These are phyloP conservation scores for Exophiala lecanii-corni DNA, from an alignment of 2,329 filamentous ascomycete genomes.

Conservation along the genomic window DNA sequence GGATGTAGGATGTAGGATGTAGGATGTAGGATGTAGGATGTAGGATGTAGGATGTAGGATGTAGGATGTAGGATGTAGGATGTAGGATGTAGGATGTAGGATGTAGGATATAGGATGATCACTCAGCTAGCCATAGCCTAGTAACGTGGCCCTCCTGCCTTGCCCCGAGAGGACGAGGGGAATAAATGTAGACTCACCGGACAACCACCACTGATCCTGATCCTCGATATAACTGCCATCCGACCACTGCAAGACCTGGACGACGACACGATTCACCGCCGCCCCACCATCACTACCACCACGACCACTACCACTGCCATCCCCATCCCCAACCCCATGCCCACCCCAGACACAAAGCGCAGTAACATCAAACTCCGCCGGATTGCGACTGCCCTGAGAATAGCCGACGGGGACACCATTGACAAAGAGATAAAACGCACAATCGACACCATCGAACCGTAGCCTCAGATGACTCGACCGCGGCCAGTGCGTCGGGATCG, in stretches of 20 bases:
- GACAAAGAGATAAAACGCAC: conserved; percentile 65
- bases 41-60: too few species aligned
- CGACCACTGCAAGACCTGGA: conserved; percentile 67
- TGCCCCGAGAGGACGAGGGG: not conserved
- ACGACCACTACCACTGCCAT: too few species aligned
- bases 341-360: conserved; percentile 41
- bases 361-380: conserved; percentile 66
- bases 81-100: too few species aligned
- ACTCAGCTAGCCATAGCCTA: too few species aligned
- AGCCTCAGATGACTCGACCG: conserved; percentile 53
- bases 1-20: too few species aligned
- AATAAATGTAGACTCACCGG: conserved; percentile 23
- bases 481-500: conserved; percentile 40
- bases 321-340: not conserved
- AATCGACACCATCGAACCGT: conserved; percentile 68
- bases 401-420: conserved; percentile 63
- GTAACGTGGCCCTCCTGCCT: too few species aligned
- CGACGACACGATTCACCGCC: conserved; percentile 52
- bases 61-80: too few species aligned
- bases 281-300: conserved; percentile 13
- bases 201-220: conserved; percentile 65
- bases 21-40: too few species aligned
- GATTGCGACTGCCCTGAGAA: conserved; percentile 63
- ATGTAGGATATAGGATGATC: too few species aligned
- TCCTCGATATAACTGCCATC: conserved; percentile 68